Evolutionary conservation across 306 rosid genomes (phyloP).

Genomic region (Betula pendula): DNA sequence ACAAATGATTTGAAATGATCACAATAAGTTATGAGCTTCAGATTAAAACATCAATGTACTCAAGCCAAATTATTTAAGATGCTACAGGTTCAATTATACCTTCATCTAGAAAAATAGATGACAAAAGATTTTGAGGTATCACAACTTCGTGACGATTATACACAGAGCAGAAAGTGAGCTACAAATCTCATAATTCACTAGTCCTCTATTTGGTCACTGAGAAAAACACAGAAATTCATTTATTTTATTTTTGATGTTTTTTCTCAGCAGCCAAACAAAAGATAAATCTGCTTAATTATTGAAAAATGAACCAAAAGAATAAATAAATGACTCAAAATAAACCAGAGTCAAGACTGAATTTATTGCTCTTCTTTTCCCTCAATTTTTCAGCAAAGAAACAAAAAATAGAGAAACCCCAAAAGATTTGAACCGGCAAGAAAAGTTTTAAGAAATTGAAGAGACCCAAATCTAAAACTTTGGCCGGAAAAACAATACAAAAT

Average conservation of each 20-base stretch:
- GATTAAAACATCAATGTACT: not conserved
- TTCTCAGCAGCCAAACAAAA: constrained; percentile 4
- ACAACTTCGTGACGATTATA: constrained; percentile 47
- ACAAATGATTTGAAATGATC: no score
- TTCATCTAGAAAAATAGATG: constrained; percentile 56
- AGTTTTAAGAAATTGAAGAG: no score
- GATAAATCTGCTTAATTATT: not conserved
- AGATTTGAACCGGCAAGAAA: not conserved
- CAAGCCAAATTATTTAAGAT: not conserved
- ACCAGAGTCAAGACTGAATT: not conserved
- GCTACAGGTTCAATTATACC: constrained; percentile 38
- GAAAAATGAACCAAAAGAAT: not conserved
- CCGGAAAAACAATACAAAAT: not conserved
- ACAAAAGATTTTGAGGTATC: constrained; percentile 49
- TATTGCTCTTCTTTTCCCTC: not conserved
- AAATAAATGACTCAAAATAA: not conserved
- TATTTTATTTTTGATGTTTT: not conserved
- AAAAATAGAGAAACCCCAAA: not conserved
- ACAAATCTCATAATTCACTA: not conserved
- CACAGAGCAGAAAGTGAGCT: constrained; percentile 14
- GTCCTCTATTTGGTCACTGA: not conserved
- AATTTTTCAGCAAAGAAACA: not conserved
- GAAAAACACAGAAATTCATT: not conserved
- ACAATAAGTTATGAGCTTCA: not conserved
- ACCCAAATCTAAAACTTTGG: no score